Percentiles rank a stretch among this genome's conserved stretches.
Conservation (phyloP, 352 stramenopile genomes). For the Elongisporangium prolatum region DNA sequence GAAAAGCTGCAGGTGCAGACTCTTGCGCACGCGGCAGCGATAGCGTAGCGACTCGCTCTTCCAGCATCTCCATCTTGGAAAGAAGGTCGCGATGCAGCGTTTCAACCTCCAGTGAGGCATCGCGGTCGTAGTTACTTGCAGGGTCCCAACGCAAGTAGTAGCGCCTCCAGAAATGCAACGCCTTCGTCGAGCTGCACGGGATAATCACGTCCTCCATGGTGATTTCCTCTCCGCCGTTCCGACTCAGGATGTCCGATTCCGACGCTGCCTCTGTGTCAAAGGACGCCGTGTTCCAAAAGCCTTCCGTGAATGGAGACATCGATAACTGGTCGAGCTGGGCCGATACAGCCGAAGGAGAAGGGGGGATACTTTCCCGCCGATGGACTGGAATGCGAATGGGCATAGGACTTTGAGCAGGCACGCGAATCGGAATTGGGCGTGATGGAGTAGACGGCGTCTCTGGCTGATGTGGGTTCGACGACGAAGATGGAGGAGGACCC, state of each 20-base stretch:
- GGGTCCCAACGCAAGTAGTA: constrained; percentile 83
- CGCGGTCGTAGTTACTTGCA: constrained; percentile 44
- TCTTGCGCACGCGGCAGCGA: background rate
- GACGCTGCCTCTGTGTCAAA: constrained; percentile 22
- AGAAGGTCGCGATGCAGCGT: constrained; percentile 46
- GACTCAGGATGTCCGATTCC: constrained; percentile 33
- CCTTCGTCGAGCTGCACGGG: constrained; percentile 60
- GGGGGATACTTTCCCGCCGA: background rate
- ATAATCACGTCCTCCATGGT: constrained; percentile 61
- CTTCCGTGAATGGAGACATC: constrained; percentile 6
- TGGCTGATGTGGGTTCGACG: constrained; percentile 3
- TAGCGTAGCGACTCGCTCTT: constrained; percentile 20
- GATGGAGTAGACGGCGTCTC: constrained; percentile 11
- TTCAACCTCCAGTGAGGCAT: constrained; percentile 58
- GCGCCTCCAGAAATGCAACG: constrained; percentile 67
- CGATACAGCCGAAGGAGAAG: background rate
- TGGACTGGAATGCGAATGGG: background rate
- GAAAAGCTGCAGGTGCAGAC: background rate
- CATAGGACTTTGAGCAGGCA: background rate
- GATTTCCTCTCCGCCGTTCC: constrained; percentile 17
- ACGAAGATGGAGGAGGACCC: background rate
- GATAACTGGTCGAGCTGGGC: background rate
- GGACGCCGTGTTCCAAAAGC: constrained; percentile 19
- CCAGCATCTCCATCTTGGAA: constrained; percentile 24
- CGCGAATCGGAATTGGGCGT: background rate